Percentiles rank a stretch among this genome's conserved stretches.
phyloP scores from a whole-genome alignment of 106 monocot genomes.

The Dendrobium huoshanense region DNA sequence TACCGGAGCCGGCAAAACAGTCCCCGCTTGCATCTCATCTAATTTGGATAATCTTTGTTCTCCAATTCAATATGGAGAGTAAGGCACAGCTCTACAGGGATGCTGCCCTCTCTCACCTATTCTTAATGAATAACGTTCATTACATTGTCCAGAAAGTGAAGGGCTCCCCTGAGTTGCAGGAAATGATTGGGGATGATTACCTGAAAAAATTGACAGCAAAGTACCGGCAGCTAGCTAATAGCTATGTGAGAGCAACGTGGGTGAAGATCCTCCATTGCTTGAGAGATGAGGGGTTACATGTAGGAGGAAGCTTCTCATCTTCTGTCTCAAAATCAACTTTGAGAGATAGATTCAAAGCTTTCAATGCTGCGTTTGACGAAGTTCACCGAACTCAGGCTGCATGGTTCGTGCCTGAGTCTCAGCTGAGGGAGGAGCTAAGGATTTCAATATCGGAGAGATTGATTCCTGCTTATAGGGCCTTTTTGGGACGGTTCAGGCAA shows the following conservation, averaged over 20 bases:
- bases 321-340: conserved; percentile 54
- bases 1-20: conserved; percentile 51
- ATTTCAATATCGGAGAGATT: conserved; percentile 75
- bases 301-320: conserved; percentile 73
- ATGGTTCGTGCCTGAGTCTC: conserved; percentile 77
- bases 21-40: conserved; percentile 56
- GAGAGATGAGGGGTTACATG: conserved; percentile 84
- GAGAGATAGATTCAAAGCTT: conserved; percentile 79
- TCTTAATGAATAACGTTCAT: conserved; percentile 92
- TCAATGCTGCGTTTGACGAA: conserved; percentile 91
- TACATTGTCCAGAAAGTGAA: conserved; percentile 84
- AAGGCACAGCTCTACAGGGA: conserved; percentile 72
- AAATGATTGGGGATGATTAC: conserved; percentile 67
- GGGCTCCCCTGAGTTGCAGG: conserved; percentile 57
- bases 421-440: conserved; percentile 86
- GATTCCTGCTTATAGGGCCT: conserved; percentile 83
- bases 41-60: conserved; percentile 66
- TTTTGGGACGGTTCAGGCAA: conserved; percentile 77
- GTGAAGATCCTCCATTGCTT: conserved; percentile 60
- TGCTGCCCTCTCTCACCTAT: conserved; percentile 55
- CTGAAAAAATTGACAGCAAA: conserved; percentile 54
- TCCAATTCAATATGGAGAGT: conserved; percentile 60
- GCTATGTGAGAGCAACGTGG: conserved; percentile 82
- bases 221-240: conserved; percentile 66
- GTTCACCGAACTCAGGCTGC: conserved; percentile 58